Percentiles rank a stretch among this genome's conserved stretches.
Conservation (phyloP, 768 basidiomycete genomes). For the Boletus speciosus region DNA sequence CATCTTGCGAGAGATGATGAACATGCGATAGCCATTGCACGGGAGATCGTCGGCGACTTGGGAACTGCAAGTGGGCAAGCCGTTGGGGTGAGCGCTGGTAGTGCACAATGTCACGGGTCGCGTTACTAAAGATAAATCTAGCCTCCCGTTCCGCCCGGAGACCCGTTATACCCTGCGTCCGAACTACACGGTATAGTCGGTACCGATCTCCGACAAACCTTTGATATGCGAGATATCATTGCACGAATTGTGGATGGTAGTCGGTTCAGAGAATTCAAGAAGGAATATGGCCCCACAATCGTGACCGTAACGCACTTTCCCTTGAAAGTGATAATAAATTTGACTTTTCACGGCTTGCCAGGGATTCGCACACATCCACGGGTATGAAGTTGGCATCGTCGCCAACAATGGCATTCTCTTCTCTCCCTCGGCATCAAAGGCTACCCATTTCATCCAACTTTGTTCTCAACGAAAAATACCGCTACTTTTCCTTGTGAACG, state of each 20-base stretch:
- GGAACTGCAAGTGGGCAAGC: constrained; percentile 57
- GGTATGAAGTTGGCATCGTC: constrained; percentile 86
- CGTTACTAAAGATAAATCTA: constrained; percentile 25
- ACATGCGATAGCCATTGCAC: constrained; percentile 77
- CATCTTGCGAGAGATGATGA: constrained; percentile 83
- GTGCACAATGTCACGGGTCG: not conserved
- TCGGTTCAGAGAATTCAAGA: constrained; percentile 92
- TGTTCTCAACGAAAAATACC: constrained; percentile 91
- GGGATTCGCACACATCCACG: constrained; percentile 89
- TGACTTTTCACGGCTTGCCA: constrained; percentile 27
- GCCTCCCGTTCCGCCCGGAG: constrained; percentile 61
- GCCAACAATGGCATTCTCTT: constrained; percentile 95
- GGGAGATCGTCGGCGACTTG: constrained; percentile 74
- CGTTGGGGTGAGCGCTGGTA: constrained; percentile 44
- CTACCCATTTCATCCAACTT: constrained; percentile 92
- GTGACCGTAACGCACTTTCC: constrained; percentile 59
- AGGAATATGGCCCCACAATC: constrained; percentile 88
- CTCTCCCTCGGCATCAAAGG: constrained; percentile 90
- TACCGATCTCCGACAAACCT: constrained; percentile 81
- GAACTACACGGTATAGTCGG: constrained; percentile 93
- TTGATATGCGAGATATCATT: constrained; percentile 94
- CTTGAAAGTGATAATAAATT: not conserved
- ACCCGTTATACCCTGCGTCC: constrained; percentile 72
- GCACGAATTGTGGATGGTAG: constrained; percentile 90
- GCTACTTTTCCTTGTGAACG: constrained; percentile 90